Conservation (phyloP, 257 asterid species). For the Ballota nigra region DNA sequence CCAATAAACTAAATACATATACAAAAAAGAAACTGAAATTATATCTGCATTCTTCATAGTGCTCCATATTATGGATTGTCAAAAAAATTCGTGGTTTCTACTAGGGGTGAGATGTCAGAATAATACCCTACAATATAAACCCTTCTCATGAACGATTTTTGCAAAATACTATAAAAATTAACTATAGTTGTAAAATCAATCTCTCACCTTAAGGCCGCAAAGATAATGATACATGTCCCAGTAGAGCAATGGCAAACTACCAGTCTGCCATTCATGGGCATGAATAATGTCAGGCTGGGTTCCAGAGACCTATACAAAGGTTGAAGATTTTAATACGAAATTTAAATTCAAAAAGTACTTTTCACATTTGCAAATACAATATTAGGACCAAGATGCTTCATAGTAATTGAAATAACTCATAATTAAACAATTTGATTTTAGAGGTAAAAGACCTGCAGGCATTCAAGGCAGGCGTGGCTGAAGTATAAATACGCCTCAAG, state of each 20-base stretch:
- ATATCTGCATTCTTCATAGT: too few species aligned
- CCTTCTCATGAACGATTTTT: neutral
- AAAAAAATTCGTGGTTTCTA: conserved; percentile 79
- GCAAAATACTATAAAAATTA: neutral
- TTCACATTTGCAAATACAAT: neutral
- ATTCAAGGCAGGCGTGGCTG: conserved; percentile 93
- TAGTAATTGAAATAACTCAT: neutral
- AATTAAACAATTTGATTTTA: neutral
- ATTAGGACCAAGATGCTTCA: neutral
- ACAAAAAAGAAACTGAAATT: too few species aligned
- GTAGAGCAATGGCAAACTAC: conserved; percentile 72
- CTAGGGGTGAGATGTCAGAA: conserved; percentile 22
- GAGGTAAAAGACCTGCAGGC: conserved; percentile 68
- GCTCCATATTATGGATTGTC: too few species aligned
- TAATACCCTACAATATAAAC: conserved; percentile 14
- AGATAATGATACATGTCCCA: conserved; percentile 89
- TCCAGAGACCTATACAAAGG: conserved; percentile 54
- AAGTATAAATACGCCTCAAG: too few species aligned
- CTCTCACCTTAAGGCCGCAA: conserved; percentile 63
- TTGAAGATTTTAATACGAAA: neutral
- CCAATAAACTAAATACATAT: too few species aligned
- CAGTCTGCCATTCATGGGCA: conserved; percentile 92
- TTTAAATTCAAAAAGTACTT: neutral
- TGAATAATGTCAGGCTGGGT: conserved; percentile 79
- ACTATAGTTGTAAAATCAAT: neutral